Conservation (phyloP, 2,329 filamentous ascomycete genomes). For the Fusarium graminum region DNA sequence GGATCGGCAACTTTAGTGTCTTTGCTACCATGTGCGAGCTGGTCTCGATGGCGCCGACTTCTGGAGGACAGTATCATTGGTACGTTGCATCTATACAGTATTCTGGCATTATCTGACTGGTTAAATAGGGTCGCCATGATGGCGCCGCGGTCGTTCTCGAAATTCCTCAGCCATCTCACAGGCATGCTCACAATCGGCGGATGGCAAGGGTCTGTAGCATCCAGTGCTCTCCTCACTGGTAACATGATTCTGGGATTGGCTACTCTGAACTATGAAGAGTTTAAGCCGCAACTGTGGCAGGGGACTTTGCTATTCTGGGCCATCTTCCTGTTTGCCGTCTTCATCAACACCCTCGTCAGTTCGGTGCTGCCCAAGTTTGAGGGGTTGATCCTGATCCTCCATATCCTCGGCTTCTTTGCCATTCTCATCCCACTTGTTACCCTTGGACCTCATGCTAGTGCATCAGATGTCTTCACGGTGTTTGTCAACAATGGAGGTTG, state of each 20-base stretch:
- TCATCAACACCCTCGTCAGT: constrained; percentile 64
- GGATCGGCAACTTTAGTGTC: constrained; percentile 61
- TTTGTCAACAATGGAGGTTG: constrained; percentile 62
- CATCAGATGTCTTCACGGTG: constrained; percentile 58
- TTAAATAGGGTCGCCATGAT: constrained; percentile 62
- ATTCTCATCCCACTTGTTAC: constrained; percentile 51
- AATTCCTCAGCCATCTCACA: constrained; percentile 65
- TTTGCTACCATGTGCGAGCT: constrained; percentile 58
- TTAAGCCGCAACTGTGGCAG: constrained; percentile 60
- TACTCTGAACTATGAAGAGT: constrained; percentile 53
- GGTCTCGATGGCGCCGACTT: constrained; percentile 62
- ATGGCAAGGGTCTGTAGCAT: constrained; percentile 56
- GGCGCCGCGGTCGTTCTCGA: constrained; percentile 61
- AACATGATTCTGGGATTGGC: constrained; percentile 58
- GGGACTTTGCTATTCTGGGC: constrained; percentile 64
- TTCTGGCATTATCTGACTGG: rapidly evolving
- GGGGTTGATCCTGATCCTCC: constrained; percentile 62
- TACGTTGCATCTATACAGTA: rapidly evolving
- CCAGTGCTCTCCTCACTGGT: constrained; percentile 59
- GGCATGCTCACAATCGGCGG: constrained; percentile 65
- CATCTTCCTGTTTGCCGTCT: constrained; percentile 59
- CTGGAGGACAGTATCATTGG: constrained; percentile 72
- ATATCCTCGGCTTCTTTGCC: constrained; percentile 56
- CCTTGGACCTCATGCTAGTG: constrained; percentile 51
- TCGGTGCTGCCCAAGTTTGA: constrained; percentile 64